Evolutionary conservation across 805 yeast species (phyloP).

Genomic region (Yueomyces sinensis): DNA sequence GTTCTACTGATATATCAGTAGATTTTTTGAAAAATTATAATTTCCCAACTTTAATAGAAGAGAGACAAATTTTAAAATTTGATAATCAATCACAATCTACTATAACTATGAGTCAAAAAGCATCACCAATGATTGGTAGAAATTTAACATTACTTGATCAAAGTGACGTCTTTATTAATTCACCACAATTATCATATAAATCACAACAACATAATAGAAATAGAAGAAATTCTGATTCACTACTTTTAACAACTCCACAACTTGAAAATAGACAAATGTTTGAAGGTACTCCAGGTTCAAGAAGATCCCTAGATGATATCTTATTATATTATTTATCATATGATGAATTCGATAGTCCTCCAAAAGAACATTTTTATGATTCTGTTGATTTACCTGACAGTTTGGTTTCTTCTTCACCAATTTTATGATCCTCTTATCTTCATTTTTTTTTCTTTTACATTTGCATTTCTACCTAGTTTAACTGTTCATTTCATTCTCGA

Average conservation of each 20-base stretch:
- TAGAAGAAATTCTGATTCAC: constrained; percentile 11
- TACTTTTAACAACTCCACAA: constrained; percentile 8
- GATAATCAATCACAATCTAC: not conserved
- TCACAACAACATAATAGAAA: not conserved
- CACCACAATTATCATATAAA: not conserved
- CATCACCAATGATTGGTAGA: too few species aligned
- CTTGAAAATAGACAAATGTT: constrained; percentile 6
- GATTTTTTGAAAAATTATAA: constrained; percentile 16
- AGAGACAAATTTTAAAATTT: constrained; percentile 3
- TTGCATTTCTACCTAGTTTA: too few species aligned
- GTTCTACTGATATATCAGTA: constrained; percentile 10
- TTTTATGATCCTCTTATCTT: too few species aligned
- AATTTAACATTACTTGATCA: not conserved
- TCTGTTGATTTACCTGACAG: too few species aligned
- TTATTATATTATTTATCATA: constrained; percentile 6
- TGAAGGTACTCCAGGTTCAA: constrained; percentile 10
- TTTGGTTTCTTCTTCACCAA: too few species aligned
- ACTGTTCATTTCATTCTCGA: too few species aligned
- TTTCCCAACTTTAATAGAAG: constrained; percentile 20
- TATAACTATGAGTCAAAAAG: not conserved
- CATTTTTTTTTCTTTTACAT: too few species aligned
- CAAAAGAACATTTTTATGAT: too few species aligned
- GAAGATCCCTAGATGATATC: constrained; percentile 14
- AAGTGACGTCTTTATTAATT: not conserved
- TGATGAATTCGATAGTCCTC: not conserved